Evolutionary conservation across 2,329 filamentous ascomycete genomes (phyloP).

Genomic region (Pyrenochaeta sp.): DNA sequence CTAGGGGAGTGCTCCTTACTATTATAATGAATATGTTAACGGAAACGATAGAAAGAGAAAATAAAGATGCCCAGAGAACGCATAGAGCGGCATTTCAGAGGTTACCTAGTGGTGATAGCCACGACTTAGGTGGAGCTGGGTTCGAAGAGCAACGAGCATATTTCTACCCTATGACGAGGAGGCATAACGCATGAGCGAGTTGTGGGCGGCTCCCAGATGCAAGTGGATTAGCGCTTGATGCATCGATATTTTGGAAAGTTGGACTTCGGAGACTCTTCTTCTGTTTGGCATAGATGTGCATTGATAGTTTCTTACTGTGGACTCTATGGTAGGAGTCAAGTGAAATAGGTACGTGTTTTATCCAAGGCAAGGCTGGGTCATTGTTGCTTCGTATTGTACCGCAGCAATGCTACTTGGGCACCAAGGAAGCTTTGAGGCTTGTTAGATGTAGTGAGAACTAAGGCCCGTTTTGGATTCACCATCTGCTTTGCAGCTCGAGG

Average conservation of each 20-base stretch:
- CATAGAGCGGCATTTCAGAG: neutral
- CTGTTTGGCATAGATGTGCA: neutral
- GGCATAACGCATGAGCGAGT: neutral
- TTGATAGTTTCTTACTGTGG: too few relatives aligned
- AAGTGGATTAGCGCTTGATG: neutral
- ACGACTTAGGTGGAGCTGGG: neutral
- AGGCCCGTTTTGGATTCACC: too few relatives aligned
- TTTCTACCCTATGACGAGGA: neutral
- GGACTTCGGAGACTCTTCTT: neutral
- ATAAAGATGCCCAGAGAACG: conserved; percentile 1
- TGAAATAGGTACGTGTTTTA: too few relatives aligned
- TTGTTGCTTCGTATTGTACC: too few relatives aligned
- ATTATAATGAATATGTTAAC: conserved; percentile 6
- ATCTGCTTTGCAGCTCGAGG: too few relatives aligned
- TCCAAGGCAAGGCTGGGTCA: too few relatives aligned
- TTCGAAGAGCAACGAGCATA: neutral
- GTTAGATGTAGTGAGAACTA: neutral
- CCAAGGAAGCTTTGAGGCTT: neutral
- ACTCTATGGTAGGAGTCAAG: too few relatives aligned
- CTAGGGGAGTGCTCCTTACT: conserved; percentile 5
- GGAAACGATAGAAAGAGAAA: conserved; percentile 1
- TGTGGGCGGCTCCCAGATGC: too few relatives aligned
- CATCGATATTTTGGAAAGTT: neutral
- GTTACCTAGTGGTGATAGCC: neutral
- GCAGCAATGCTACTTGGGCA: too few relatives aligned